Percentiles rank a stretch among this genome's conserved stretches.
Evolutionary conservation across 495 filamentous ascomycete species (phyloP).

Genomic region (Neurospora sp.): DNA sequence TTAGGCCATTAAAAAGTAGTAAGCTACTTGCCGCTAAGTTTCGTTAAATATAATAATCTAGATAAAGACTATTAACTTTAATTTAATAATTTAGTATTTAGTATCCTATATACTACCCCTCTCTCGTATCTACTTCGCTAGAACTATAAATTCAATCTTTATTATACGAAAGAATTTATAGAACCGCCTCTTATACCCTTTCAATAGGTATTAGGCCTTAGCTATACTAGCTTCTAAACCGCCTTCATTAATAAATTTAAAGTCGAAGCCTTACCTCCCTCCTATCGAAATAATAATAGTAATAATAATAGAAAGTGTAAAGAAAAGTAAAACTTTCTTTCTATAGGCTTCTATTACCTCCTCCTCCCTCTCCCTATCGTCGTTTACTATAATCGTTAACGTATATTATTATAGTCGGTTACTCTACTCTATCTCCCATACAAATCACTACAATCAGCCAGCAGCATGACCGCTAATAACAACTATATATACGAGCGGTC

Average conservation of each 20-base stretch:
- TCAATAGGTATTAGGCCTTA: not conserved
- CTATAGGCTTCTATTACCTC: too few relatives aligned
- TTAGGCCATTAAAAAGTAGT: not conserved
- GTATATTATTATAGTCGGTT: too few relatives aligned
- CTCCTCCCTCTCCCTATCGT: too few relatives aligned
- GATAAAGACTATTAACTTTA: not conserved
- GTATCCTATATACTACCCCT: not conserved
- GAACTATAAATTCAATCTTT: not conserved
- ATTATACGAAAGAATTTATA: not conserved
- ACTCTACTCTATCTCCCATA: too few relatives aligned
- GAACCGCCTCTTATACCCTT: accelerated
- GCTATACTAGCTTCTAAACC: not conserved
- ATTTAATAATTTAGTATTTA: not conserved
- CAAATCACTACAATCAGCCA: too few relatives aligned
- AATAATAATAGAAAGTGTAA: accelerated
- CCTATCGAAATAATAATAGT: too few relatives aligned
- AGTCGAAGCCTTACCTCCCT: too few relatives aligned
- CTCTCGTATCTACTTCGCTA: not conserved
- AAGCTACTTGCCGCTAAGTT: not conserved
- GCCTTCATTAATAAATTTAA: not conserved
- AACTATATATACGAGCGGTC: too few relatives aligned
- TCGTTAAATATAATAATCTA: not conserved
- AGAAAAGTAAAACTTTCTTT: too few relatives aligned
- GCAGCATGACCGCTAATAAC: too few relatives aligned
- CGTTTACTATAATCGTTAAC: too few relatives aligned